Conservation (phyloP, 2,329 filamentous ascomycete species). For the Hirsutella rhossiliensis region DNA sequence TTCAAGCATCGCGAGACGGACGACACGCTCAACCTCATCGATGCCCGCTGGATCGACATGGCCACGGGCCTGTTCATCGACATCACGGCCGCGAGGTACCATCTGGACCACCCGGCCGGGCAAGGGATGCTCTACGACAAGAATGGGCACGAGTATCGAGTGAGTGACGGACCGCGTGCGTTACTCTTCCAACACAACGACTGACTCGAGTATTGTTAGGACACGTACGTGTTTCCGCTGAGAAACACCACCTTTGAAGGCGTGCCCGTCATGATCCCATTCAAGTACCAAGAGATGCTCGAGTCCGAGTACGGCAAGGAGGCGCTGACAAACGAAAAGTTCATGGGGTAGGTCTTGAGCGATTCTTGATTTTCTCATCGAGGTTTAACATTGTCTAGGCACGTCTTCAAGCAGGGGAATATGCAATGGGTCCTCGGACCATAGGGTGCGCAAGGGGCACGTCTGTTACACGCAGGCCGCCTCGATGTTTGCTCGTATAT, state of each 20-base stretch:
- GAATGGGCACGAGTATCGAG: constrained; percentile 36
- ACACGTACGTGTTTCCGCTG: constrained; percentile 54
- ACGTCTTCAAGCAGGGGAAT: constrained; percentile 26
- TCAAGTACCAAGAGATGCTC: constrained; percentile 45
- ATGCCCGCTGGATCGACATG: constrained; percentile 37
- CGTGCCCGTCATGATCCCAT: constrained; percentile 53
- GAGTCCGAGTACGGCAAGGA: constrained; percentile 42
- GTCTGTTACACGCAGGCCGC: no score
- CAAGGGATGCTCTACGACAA: constrained; percentile 37
- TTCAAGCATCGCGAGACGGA: constrained; percentile 23
- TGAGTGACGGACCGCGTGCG: constrained; percentile 10
- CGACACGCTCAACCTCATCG: constrained; percentile 30
- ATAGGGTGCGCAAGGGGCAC: no score
- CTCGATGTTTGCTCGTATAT: no score
- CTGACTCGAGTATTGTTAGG: constrained; percentile 15
- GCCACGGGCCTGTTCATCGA: constrained; percentile 35
- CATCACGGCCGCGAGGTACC: constrained; percentile 37
- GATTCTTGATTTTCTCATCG: background rate
- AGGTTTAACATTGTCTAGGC: constrained; percentile 15
- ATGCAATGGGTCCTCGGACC: constrained; percentile 18
- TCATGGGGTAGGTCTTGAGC: constrained; percentile 31
- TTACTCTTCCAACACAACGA: background rate
- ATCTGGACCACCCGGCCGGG: constrained; percentile 27
- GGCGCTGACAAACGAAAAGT: constrained; percentile 38
- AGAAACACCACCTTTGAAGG: constrained; percentile 59